A percentile compares a stretch with the other conserved stretches of the same genome.
These are phyloP conservation scores for Fusarium palustre DNA, from an alignment of 2,329 filamentous ascomycete genomes.

Conservation along the genomic window DNA sequence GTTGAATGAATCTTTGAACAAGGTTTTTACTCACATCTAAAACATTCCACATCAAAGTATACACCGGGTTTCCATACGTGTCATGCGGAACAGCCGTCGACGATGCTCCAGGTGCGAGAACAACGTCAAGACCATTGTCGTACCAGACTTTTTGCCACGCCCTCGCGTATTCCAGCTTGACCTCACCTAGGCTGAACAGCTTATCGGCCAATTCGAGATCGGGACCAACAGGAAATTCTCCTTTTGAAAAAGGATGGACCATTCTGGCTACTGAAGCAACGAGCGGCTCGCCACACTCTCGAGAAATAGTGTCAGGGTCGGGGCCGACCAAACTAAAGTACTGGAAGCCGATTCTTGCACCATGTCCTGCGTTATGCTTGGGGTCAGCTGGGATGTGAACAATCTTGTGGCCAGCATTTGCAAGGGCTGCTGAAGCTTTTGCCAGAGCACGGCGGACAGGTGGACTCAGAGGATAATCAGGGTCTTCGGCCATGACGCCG, in stretches of 20 bases:
- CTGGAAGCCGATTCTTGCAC: slow-evolving; percentile 38
- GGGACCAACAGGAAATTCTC: slow-evolving; percentile 27
- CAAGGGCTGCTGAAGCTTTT: slow-evolving; percentile 53
- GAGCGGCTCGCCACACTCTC: slow-evolving; percentile 36
- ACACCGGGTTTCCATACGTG: slow-evolving; percentile 37
- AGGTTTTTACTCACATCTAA: slow-evolving; percentile 23
- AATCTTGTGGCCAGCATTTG: slow-evolving; percentile 59
- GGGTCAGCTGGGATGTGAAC: slow-evolving; percentile 49
- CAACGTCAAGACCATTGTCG: slow-evolving; percentile 34
- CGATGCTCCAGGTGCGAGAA: slow-evolving; percentile 33
- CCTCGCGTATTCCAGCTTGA: slow-evolving; percentile 12
- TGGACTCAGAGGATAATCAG: slow-evolving; percentile 62
- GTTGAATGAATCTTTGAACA: fast-evolving
- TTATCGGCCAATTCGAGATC: neutral
- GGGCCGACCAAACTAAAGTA: slow-evolving; percentile 33
- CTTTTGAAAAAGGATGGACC: slow-evolving; percentile 34
- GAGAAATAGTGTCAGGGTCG: slow-evolving; percentile 19
- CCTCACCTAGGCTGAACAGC: slow-evolving; percentile 19
- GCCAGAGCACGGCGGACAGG: slow-evolving; percentile 60
- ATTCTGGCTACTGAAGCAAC: slow-evolving; percentile 33
- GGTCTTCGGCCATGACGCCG: slow-evolving; percentile 62
- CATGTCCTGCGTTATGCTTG: slow-evolving; percentile 17
- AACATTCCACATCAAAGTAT: slow-evolving; percentile 45
- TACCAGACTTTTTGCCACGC: slow-evolving; percentile 33
- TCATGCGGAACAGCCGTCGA: slow-evolving; percentile 39